A percentile compares a stretch with the other conserved stretches of the same genome.
Conservation (phyloP, 2,329 filamentous ascomycete species). For the Paecilomyces sp. region DNA sequence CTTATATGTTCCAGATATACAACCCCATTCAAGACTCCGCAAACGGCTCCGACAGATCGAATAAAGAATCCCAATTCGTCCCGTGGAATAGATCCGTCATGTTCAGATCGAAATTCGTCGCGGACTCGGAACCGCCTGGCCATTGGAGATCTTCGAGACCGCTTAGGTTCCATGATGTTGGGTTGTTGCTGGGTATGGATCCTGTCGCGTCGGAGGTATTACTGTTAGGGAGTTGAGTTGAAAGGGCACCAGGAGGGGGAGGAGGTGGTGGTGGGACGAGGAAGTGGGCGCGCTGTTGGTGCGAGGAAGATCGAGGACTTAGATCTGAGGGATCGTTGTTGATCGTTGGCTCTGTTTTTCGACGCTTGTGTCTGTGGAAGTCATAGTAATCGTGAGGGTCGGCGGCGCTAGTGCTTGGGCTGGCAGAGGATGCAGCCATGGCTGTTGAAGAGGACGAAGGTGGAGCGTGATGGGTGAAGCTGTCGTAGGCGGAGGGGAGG, state of each 20-base stretch:
- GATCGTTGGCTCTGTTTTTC: neutral
- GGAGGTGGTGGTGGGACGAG: neutral
- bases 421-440: neutral
- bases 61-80: conserved; percentile 22
- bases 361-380: neutral
- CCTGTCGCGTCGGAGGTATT: too few species aligned
- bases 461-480: neutral
- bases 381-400: neutral
- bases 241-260: too few species aligned
- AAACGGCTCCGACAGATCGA: conserved; percentile 22
- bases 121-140: conserved; percentile 2
- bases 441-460: neutral
- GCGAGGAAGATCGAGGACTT: neutral
- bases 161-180: conserved; percentile 7
- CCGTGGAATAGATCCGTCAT: conserved; percentile 26
- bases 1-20: too few species aligned
- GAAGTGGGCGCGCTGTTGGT: neutral
- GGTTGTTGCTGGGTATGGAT: neutral
- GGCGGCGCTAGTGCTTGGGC: neutral
- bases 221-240: too few species aligned
- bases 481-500: neutral
- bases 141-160: conserved; percentile 3
- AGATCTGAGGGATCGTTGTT: neutral
- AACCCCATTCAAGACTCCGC: conserved; percentile 17
- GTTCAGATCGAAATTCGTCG: conserved; percentile 21